Percentiles rank a stretch among this genome's conserved stretches.
Evolutionary conservation across 805 yeast genomes (phyloP).

Genomic region (Metschnikowia noctiluminum): DNA sequence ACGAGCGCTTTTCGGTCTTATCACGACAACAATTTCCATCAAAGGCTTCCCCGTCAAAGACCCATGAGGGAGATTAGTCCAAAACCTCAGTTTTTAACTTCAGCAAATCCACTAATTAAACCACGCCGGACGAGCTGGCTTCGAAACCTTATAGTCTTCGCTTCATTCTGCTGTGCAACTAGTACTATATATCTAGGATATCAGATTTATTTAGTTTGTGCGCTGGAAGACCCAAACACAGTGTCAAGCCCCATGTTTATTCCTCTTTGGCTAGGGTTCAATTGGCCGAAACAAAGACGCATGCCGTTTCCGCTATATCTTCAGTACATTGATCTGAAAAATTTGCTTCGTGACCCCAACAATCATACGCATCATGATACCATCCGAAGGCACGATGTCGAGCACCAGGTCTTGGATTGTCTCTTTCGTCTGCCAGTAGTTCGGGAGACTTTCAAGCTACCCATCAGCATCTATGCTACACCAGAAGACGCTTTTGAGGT

Average conservation of each 20-base stretch:
- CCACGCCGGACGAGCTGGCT: neutral
- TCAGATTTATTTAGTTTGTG: constrained; percentile 16
- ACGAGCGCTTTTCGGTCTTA: too few species aligned
- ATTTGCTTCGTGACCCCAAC: constrained; percentile 11
- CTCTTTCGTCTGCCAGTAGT: constrained; percentile 20
- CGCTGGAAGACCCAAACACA: constrained; percentile 1
- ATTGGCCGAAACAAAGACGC: constrained; percentile 24
- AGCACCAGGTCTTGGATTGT: constrained; percentile 26
- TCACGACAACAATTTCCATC: too few species aligned
- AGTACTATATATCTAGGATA: constrained; percentile 18
- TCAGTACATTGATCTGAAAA: constrained; percentile 24
- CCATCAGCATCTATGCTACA: constrained; percentile 19
- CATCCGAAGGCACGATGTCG: constrained; percentile 22
- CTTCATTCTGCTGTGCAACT: constrained; percentile 5
- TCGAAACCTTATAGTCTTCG: neutral
- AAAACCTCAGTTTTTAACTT: constrained; percentile 8
- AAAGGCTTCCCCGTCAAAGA: neutral
- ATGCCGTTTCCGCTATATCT: constrained; percentile 27
- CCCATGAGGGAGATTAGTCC: neutral
- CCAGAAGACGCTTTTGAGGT: constrained; percentile 18
- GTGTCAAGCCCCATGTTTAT: constrained; percentile 16
- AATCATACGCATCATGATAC: constrained; percentile 3
- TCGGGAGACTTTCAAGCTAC: constrained; percentile 28
- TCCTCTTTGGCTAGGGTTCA: constrained; percentile 27
- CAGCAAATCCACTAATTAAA: neutral